These are phyloP conservation scores for Stenocarpella maydis DNA, from an alignment of 2,329 filamentous ascomycete genomes.

Conservation along the genomic window DNA sequence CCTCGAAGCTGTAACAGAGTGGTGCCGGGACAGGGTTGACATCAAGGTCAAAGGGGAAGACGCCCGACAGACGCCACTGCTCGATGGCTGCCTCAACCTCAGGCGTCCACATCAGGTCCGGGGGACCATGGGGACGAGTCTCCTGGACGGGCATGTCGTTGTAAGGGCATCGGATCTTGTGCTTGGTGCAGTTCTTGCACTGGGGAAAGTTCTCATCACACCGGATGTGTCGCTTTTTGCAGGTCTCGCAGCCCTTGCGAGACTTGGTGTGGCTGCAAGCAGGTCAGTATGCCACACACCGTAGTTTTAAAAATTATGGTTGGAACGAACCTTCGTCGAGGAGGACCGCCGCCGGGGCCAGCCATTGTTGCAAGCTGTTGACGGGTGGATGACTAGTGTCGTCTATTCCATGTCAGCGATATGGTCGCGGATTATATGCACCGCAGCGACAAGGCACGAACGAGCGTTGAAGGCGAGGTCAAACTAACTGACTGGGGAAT, in stretches of 20 bases:
- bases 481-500: conserved; percentile 38
- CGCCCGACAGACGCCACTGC: conserved; percentile 83
- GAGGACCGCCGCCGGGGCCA: conserved; percentile 93
- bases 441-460: neutral
- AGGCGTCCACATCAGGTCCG: conserved; percentile 83
- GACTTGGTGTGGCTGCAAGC: conserved; percentile 90
- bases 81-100: conserved; percentile 84
- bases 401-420: neutral
- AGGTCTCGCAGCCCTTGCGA: conserved; percentile 96
- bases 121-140: conserved; percentile 66
- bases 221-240: conserved; percentile 95
- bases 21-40: conserved; percentile 79
- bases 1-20: conserved; percentile 76
- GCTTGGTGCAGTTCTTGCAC: conserved; percentile 99
- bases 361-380: conserved; percentile 69
- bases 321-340: conserved; percentile 68
- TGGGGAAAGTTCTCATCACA: conserved; percentile 98
- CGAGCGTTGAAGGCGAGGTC: neutral
- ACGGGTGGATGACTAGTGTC: neutral
- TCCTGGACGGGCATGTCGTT: conserved; percentile 83
- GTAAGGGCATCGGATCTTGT: conserved; percentile 98
- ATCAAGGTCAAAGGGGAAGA: conserved; percentile 84
- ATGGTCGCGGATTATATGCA: too few relatives aligned
- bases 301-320: conserved; percentile 6
- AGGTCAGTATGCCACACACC: conserved; percentile 37